Evolutionary conservation across 2,329 filamentous ascomycete species (phyloP).

Genomic region (Diplodia intermedia): DNA sequence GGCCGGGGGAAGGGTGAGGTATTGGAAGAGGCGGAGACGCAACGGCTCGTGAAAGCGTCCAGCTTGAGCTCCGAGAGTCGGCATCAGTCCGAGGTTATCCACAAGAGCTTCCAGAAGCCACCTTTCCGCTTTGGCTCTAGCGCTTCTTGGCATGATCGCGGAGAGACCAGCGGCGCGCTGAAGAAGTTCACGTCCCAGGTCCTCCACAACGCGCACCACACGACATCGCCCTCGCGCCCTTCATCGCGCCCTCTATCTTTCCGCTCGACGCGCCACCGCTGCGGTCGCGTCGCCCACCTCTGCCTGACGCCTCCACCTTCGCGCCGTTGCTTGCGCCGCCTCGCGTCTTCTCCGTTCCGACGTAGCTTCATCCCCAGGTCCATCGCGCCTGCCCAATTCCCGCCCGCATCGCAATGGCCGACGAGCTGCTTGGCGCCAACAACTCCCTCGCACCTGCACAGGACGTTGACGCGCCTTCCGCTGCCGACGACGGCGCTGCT

Average conservation of each 20-base stretch:
- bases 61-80: conserved; percentile 31
- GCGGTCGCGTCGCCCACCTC: conserved; percentile 15
- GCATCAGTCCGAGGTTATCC: conserved; percentile 32
- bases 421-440: conserved; percentile 42
- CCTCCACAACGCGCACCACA: conserved; percentile 32
- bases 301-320: neutral
- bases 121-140: conserved; percentile 8
- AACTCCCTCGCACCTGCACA: conserved; percentile 38
- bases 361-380: conserved; percentile 37
- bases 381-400: conserved; percentile 37
- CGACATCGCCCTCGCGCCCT: conserved; percentile 25
- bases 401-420: conserved; percentile 42
- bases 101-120: conserved; percentile 30
- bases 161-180: conserved; percentile 32
- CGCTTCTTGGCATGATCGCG: conserved; percentile 19
- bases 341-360: conserved; percentile 18
- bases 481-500: conserved; percentile 23
- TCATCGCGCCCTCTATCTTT: conserved; percentile 1
- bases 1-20: conserved; percentile 12
- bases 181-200: conserved; percentile 33
- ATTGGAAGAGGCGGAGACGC: conserved; percentile 7
- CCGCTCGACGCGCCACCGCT: conserved; percentile 6
- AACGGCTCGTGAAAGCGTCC: conserved; percentile 12
- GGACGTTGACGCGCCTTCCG: conserved; percentile 35
- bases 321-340: conserved; percentile 4